phyloP scores from a whole-genome alignment of 78 protist species.

The Guillardia theta region DNA sequence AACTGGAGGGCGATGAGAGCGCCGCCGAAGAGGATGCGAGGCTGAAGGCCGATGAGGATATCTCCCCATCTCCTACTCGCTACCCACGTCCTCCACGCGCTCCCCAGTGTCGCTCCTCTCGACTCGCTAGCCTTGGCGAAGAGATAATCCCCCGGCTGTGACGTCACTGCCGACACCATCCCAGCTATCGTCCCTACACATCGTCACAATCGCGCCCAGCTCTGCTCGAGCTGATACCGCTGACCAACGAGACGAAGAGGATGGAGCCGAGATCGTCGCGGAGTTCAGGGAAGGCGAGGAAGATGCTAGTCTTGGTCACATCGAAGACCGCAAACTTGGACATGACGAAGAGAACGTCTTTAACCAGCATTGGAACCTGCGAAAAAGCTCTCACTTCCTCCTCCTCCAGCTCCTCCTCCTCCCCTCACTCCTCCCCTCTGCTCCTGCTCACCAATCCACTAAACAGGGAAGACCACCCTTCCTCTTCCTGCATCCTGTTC shows the following conservation, averaged over 20 bases:
- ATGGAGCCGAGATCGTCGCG: background rate
- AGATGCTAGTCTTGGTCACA: background rate
- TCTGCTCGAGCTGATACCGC: background rate
- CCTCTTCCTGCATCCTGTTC: no score
- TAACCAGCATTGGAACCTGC: no score
- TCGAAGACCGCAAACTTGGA: background rate
- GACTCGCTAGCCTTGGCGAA: background rate
- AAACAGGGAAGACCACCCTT: no score
- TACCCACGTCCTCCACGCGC: background rate
- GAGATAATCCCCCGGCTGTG: slow-evolving; percentile 6
- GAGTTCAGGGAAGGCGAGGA: background rate
- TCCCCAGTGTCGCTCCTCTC: background rate
- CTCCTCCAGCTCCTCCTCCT: no score
- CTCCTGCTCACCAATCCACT: no score
- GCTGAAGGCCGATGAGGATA: background rate
- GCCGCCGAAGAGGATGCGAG: background rate
- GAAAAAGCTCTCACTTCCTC: no score
- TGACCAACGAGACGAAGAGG: background rate
- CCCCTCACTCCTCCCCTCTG: no score
- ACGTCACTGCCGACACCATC: slow-evolving; percentile 4
- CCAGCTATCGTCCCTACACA: background rate
- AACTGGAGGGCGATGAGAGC: background rate
- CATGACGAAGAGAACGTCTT: background rate
- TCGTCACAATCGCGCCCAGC: background rate
- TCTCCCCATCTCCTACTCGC: background rate